phyloP scores from a whole-genome alignment of 208 protist species.

The Leptomonas pyrrhocoris region DNA sequence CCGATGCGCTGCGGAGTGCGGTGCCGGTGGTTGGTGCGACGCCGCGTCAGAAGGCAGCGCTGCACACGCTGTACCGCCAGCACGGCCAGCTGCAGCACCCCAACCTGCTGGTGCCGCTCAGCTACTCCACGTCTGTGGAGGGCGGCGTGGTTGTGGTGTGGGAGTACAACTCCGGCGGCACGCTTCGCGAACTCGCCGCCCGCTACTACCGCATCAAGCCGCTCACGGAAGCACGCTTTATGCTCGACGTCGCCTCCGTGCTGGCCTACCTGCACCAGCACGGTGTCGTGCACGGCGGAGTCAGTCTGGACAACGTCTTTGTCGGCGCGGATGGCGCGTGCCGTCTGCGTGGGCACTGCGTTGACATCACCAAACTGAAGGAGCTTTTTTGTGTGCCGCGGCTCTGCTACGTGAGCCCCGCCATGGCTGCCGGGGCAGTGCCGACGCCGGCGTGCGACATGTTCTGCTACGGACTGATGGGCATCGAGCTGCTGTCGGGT shows the following conservation, averaged over 20 bases:
- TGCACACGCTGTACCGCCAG: background rate
- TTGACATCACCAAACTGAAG: conserved; percentile 3
- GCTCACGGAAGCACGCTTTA: conserved; percentile 40
- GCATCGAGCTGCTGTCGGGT: conserved; percentile 55
- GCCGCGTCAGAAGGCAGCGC: background rate
- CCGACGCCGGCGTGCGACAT: conserved; percentile 58
- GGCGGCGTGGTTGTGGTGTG: conserved; percentile 28
- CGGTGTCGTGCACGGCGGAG: conserved; percentile 59
- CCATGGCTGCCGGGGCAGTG: conserved; percentile 49
- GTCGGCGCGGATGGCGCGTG: conserved; percentile 57
- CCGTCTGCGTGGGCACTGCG: conserved; percentile 61
- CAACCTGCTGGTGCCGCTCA: conserved; percentile 8
- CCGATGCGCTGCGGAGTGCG: conserved; percentile 21
- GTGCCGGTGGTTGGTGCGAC: conserved; percentile 9
- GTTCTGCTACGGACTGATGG: conserved; percentile 59
- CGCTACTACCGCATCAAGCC: conserved; percentile 35
- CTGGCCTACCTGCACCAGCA: conserved; percentile 60
- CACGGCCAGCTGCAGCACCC: conserved; percentile 15
- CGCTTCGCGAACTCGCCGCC: conserved; percentile 25
- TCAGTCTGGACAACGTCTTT: conserved; percentile 74
- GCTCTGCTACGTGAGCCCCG: conserved; percentile 71
- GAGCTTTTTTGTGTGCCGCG: conserved; percentile 32
- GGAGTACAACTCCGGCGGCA: conserved; percentile 46
- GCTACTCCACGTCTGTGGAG: conserved; percentile 11
- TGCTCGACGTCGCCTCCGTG: conserved; percentile 49